Evolutionary conservation across 345 rosid species (phyloP), one percentile per base, ranked within the genome.

Genomic region (Eucalyptus cloeziana): DNA sequence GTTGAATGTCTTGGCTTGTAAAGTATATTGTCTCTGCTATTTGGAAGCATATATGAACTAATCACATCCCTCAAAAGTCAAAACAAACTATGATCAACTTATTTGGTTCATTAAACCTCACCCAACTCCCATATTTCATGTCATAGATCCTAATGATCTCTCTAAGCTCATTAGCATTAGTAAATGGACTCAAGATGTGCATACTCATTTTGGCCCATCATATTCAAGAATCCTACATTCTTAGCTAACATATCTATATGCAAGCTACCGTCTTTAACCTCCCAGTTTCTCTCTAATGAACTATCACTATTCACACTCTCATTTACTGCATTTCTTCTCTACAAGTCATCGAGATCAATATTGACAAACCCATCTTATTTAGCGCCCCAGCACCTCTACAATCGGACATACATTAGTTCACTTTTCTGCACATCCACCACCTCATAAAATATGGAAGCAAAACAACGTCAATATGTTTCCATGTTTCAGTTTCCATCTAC

Each of bases 21-120:
- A 24, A 24, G 62, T 5, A 24, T 24, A 30, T 0, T 56, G 27
- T 22, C 10, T 56, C 1, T 22, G 0, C 6, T 56, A 0, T 9
- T 22, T 56, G 27, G 60, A 56, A 56, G 6, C 60, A 56, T 9
- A 24, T 9, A 56, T 56, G 13, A 56, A 10, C 30, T 54, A 56
- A 56, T 56, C 27, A 8, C 13, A 24, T 4, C 8, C 62, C 3
- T 56, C 30, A 22, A 24, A 56, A 24, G 62, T 56, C 62, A 56
- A 56, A 56, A 56, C 62, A 22, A 9, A 56, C 12, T 56, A 56
- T 10, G 27, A 56, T 56, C 1, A 24, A 56, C 30, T 56, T 24
- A 56, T 56, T 56, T 24, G 62, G 30, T 24, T 56, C 62, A 56
- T 56, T 24, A 22, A 56, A 24, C 30, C 30, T 56, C 27, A 2